Evolutionary conservation across 208 protist species (phyloP).

Genomic region (Histomonas meleagridis): DNA sequence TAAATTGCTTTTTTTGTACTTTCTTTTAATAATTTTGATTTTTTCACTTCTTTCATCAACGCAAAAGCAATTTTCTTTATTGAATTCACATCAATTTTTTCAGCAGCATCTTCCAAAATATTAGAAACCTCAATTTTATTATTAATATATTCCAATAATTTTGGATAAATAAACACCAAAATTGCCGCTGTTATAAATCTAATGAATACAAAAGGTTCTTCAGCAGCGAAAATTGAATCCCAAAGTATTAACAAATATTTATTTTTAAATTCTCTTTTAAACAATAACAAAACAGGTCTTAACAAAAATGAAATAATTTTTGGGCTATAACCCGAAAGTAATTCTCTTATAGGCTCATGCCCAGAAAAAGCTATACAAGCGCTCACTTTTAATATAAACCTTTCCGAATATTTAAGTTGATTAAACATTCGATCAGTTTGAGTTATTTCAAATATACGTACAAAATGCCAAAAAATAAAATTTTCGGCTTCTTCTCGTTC

Average conservation of each 20-base stretch:
- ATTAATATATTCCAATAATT: background rate
- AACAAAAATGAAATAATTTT: background rate
- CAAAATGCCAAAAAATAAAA: constrained; percentile 16
- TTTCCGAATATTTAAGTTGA: background rate
- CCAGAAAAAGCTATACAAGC: background rate
- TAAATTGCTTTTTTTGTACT: too few species aligned
- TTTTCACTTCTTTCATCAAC: background rate
- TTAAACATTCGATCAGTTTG: background rate
- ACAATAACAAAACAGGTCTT: background rate
- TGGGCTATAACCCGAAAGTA: background rate
- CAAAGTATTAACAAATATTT: background rate
- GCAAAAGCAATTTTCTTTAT: background rate
- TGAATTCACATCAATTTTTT: background rate
- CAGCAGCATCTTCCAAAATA: background rate
- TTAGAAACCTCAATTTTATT: background rate
- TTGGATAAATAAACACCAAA: background rate
- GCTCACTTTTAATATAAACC: background rate
- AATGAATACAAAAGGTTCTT: background rate
- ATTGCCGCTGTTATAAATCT: background rate
- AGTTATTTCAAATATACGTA: background rate
- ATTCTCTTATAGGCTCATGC: background rate
- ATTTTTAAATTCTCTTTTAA: background rate
- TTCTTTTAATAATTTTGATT: too few species aligned
- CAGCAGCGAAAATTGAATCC: background rate
- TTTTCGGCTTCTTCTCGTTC: background rate